phyloP scores from a whole-genome alignment of 805 yeast genomes.

The Lachancea quebecensis region DNA sequence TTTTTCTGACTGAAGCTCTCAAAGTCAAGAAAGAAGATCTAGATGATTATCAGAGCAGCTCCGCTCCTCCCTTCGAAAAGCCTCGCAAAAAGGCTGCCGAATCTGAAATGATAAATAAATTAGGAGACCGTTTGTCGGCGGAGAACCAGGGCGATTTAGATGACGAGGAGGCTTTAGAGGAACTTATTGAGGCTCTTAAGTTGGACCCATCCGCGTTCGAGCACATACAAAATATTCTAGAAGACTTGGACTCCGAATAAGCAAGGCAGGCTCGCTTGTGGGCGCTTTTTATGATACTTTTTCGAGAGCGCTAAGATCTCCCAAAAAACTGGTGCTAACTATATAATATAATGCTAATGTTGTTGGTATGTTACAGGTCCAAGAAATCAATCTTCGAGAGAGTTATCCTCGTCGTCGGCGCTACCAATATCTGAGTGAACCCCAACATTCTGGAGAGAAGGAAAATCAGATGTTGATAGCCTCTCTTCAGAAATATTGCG shows the following conservation, averaged over 20 bases:
- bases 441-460: slow-evolving; percentile 7
- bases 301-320: neutral
- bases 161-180: neutral
- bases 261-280: neutral
- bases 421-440: slow-evolving; percentile 17
- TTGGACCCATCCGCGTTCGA: neutral
- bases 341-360: neutral
- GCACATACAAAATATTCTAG: neutral
- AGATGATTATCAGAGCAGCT: slow-evolving; percentile 27
- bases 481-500: slow-evolving; percentile 8
- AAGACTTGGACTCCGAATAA: neutral
- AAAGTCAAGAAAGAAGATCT: slow-evolving; percentile 42
- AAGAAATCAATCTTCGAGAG: slow-evolving; percentile 9
- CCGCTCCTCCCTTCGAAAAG: neutral
- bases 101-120: neutral
- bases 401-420: slow-evolving; percentile 27
- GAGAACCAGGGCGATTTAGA: neutral
- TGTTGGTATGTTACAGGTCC: neutral
- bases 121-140: neutral
- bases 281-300: neutral
- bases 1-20: slow-evolving; percentile 48
- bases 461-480: neutral
- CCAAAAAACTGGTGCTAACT: neutral
- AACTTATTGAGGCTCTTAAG: neutral
- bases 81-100: neutral